phyloP scores from a whole-genome alignment of 805 yeast genomes.

The Yamadazyma phyllophila region DNA sequence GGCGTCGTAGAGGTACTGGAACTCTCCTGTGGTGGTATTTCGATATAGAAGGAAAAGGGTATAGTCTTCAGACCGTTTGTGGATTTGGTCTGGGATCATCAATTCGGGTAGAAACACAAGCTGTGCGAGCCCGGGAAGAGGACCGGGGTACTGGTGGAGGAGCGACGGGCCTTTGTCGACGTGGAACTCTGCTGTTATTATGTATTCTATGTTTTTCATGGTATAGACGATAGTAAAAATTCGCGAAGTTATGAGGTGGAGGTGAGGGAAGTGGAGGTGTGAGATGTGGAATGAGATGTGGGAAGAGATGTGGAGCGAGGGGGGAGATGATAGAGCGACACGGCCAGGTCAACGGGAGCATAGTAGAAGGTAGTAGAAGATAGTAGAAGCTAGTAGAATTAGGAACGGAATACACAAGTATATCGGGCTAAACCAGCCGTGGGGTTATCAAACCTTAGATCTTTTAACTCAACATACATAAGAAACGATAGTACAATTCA shows the following conservation, averaged over 20 bases:
- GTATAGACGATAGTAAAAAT: neutral
- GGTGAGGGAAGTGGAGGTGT: neutral
- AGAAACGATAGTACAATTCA: neutral
- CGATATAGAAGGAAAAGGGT: constrained; percentile 54
- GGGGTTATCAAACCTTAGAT: too few relatives aligned
- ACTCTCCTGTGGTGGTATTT: constrained; percentile 37
- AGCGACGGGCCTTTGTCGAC: constrained; percentile 70
- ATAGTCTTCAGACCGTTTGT: constrained; percentile 55
- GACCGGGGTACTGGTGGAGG: constrained; percentile 45
- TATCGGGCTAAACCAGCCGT: too few relatives aligned
- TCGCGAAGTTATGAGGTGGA: constrained; percentile 1
- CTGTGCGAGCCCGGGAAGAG: constrained; percentile 35
- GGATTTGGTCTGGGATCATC: constrained; percentile 62
- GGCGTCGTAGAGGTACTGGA: constrained; percentile 34
- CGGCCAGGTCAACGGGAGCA: too few relatives aligned
- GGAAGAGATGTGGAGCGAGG: too few relatives aligned
- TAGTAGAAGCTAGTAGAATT: too few relatives aligned
- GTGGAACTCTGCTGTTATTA: constrained; percentile 77
- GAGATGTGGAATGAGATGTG: neutral
- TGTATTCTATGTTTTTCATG: constrained; percentile 47
- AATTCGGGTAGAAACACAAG: constrained; percentile 47
- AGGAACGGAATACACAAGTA: too few relatives aligned
- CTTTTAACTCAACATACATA: too few relatives aligned
- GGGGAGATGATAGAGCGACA: too few relatives aligned
- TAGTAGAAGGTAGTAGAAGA: too few relatives aligned